Evolutionary conservation across 1,284 basidiomycete genomes (phyloP).

Genomic region (Austropuccinia psidii): DNA sequence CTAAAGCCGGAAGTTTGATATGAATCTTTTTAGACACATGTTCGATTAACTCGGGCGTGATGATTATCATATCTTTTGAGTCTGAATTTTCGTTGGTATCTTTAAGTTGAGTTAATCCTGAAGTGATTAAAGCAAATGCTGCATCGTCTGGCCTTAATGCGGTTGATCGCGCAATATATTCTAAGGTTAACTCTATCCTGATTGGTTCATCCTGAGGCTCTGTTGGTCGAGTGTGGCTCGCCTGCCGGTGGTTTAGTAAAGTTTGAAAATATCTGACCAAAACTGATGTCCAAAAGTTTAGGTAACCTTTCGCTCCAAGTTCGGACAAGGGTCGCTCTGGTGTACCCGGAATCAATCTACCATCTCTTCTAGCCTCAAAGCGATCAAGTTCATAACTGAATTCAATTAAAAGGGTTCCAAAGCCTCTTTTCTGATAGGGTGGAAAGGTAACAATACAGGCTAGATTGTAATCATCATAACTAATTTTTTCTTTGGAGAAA

Average conservation of each 20-base stretch:
- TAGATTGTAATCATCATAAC: slow-evolving; percentile 93
- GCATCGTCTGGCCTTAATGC: slow-evolving; percentile 76
- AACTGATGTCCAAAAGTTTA: slow-evolving; percentile 81
- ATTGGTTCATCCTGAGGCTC: slow-evolving; percentile 48
- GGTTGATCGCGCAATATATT: slow-evolving; percentile 64
- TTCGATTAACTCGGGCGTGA: slow-evolving; percentile 30
- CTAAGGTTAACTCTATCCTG: slow-evolving; percentile 46
- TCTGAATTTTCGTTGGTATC: neutral
- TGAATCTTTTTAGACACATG: slow-evolving; percentile 1
- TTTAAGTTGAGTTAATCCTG: slow-evolving; percentile 11
- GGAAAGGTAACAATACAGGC: slow-evolving; percentile 95
- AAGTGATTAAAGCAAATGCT: slow-evolving; percentile 69
- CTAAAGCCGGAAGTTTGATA: slow-evolving; percentile 6
- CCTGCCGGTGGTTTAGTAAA: slow-evolving; percentile 55
- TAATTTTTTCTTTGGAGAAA: slow-evolving; percentile 91
- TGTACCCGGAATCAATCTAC: slow-evolving; percentile 68
- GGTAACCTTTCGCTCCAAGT: slow-evolving; percentile 80
- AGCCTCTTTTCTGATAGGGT: slow-evolving; percentile 80
- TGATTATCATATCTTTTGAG: neutral
- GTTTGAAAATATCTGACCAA: slow-evolving; percentile 71
- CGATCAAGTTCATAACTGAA: slow-evolving; percentile 61
- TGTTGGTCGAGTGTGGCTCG: neutral
- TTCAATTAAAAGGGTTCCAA: slow-evolving; percentile 93
- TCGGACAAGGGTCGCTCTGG: slow-evolving; percentile 93
- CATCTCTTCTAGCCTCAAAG: neutral